Evolutionary conservation across 495 filamentous ascomycete species (phyloP).

Genomic region (Xylona heveae): DNA sequence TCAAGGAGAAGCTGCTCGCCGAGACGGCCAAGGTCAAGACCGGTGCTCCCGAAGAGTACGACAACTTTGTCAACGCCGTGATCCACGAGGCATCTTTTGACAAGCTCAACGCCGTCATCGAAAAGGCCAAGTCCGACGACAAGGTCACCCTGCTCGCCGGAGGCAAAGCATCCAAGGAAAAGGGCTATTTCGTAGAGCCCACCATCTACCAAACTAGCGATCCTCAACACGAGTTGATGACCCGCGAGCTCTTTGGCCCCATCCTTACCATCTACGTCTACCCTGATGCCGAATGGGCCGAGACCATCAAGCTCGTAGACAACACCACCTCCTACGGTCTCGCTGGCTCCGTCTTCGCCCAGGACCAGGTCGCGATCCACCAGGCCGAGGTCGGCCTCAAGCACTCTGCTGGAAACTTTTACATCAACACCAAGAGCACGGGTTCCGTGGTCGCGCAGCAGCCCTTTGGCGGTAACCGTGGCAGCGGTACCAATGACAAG

Average conservation of each 20-base stretch:
- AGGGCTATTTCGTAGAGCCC: slow-evolving; percentile 46
- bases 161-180: slow-evolving; percentile 33
- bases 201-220: slow-evolving; percentile 46
- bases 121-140: slow-evolving; percentile 36
- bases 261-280: slow-evolving; percentile 38
- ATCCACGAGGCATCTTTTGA: slow-evolving; percentile 33
- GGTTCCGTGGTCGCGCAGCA: slow-evolving; percentile 86
- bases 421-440: slow-evolving; percentile 85
- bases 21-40: slow-evolving; percentile 44
- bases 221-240: slow-evolving; percentile 37
- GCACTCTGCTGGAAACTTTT: slow-evolving; percentile 72
- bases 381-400: slow-evolving; percentile 51
- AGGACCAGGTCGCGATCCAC: slow-evolving; percentile 43
- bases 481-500: slow-evolving; percentile 84
- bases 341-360: slow-evolving; percentile 60
- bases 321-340: slow-evolving; percentile 48
- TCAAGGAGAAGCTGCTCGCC: slow-evolving; percentile 36
- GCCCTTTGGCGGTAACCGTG: slow-evolving; percentile 70
- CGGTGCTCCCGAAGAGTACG: slow-evolving; percentile 45
- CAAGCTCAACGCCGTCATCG: slow-evolving; percentile 31
- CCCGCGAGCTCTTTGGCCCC: slow-evolving; percentile 42
- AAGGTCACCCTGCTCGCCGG: slow-evolving; percentile 39
- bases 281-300: slow-evolving; percentile 31
- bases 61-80: slow-evolving; percentile 35
- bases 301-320: slow-evolving; percentile 37